Evolutionary conservation across 306 rosid species (phyloP).

Genomic region (Gillenia trifoliata): DNA sequence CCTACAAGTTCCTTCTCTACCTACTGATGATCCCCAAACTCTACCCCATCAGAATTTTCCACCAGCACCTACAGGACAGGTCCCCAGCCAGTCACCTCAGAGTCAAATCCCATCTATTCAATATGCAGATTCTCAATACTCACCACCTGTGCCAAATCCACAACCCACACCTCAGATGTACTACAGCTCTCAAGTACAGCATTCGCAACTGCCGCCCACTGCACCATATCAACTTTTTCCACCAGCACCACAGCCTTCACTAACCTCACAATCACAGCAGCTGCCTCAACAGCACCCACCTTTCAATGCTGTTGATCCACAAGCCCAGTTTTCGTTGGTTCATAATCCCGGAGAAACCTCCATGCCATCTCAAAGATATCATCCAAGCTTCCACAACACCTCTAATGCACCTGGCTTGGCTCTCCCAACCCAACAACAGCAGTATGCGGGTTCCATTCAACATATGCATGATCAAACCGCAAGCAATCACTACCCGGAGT

Average conservation of each 20-base stretch:
- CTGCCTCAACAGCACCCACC: constrained; percentile 6
- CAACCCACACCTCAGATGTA: constrained; percentile 21
- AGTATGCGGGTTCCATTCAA: constrained; percentile 16
- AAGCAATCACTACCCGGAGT: constrained; percentile 12
- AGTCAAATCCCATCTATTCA: constrained; percentile 12
- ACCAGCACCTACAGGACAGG: constrained; percentile 9
- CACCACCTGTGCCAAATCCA: constrained; percentile 15
- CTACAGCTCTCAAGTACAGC: constrained; percentile 17
- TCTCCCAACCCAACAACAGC: constrained; percentile 13
- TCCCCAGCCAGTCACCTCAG: constrained; percentile 11
- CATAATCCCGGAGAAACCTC: constrained; percentile 10
- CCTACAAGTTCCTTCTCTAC: constrained; percentile 16
- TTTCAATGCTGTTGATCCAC: constrained; percentile 11
- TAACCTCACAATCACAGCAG: constrained; percentile 15
- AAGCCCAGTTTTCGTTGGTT: neutral
- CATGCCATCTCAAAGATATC: constrained; percentile 20
- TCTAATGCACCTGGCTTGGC: constrained; percentile 4
- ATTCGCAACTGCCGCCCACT: constrained; percentile 9
- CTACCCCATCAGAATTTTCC: constrained; percentile 12
- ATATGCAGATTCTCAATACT: constrained; percentile 15
- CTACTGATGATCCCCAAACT: constrained; percentile 12
- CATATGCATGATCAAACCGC: constrained; percentile 11
- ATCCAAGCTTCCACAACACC: constrained; percentile 17
- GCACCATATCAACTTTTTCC: constrained; percentile 17
- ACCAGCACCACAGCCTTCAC: constrained; percentile 14